Evolutionary conservation across 768 basidiomycete species (phyloP).

Genomic region (Mycena rosella): DNA sequence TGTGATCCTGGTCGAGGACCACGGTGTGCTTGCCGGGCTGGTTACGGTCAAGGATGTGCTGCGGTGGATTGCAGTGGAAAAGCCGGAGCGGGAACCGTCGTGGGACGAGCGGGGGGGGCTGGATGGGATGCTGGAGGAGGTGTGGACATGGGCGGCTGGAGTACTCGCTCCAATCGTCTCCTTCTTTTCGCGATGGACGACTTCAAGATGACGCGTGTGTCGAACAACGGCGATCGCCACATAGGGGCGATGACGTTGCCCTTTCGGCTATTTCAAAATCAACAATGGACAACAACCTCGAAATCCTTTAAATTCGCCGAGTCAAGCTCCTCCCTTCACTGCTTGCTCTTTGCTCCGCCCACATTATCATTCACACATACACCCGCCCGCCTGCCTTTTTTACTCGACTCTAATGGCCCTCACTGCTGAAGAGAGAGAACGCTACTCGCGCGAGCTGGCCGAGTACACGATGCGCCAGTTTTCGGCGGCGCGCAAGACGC

Average conservation of each 20-base stretch:
- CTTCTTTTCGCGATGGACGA: conserved; percentile 49
- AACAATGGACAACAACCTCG: conserved; percentile 8
- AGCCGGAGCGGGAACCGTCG: conserved; percentile 63
- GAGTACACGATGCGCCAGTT: conserved; percentile 64
- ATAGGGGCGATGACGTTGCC: too few relatives aligned
- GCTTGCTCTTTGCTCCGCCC: not conserved
- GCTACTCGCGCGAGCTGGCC: conserved; percentile 62
- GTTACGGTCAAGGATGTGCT: conserved; percentile 98
- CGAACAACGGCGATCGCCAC: not conserved
- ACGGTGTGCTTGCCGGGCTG: conserved; percentile 85
- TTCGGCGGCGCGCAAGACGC: conserved; percentile 47
- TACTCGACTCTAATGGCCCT: conserved; percentile 40
- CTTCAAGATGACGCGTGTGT: conserved; percentile 12
- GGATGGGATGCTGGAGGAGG: conserved; percentile 72
- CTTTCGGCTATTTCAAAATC: not conserved
- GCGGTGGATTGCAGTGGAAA: conserved; percentile 80
- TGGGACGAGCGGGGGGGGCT: conserved; percentile 77
- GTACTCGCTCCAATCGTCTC: conserved; percentile 54
- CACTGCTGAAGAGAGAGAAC: conserved; percentile 47
- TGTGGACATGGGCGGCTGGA: conserved; percentile 67
- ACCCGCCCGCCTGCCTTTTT: conserved; percentile 33
- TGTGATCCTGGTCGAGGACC: conserved; percentile 94
- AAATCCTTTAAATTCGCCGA: conserved; percentile 16
- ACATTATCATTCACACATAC: not conserved
- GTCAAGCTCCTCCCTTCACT: not conserved